These are phyloP conservation scores for Clarireedia monteithiana DNA, from an alignment of 2,329 filamentous ascomycete genomes.

Conservation along the genomic window DNA sequence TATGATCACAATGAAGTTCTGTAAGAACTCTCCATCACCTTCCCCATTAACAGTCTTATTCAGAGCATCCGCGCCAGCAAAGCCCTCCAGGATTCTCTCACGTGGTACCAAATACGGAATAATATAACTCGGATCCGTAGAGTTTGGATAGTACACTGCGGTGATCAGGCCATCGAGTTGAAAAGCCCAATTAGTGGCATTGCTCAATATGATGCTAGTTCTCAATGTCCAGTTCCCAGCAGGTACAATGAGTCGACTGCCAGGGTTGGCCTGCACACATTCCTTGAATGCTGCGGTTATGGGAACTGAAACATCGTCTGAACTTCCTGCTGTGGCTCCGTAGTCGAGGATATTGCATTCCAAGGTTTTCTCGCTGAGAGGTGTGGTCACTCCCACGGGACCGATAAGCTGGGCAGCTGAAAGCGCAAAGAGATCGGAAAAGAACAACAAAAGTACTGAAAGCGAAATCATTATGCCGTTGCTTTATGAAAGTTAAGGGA, in stretches of 20 bases:
- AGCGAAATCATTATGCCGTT: slow-evolving; percentile 3
- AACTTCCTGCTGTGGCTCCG: slow-evolving; percentile 26
- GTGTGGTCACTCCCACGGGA: slow-evolving; percentile 25
- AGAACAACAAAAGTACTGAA: neutral
- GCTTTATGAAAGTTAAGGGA: neutral
- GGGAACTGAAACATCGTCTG: slow-evolving; percentile 28
- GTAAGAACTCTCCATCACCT: slow-evolving; percentile 13
- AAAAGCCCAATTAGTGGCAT: slow-evolving; percentile 40
- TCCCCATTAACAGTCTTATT: slow-evolving; percentile 10
- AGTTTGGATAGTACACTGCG: slow-evolving; percentile 29
- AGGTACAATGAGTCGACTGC: slow-evolving; percentile 6
- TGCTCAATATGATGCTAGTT: slow-evolving; percentile 41
- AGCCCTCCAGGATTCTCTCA: slow-evolving; percentile 23
- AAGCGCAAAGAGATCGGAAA: neutral
- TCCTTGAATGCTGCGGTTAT: slow-evolving; percentile 24
- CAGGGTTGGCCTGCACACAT: slow-evolving; percentile 20
- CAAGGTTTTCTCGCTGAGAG: slow-evolving; percentile 22
- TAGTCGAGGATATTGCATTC: slow-evolving; percentile 31
- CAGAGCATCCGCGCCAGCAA: slow-evolving; percentile 28
- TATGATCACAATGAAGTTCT: slow-evolving; percentile 45
- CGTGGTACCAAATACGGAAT: slow-evolving; percentile 1
- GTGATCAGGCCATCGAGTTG: slow-evolving; percentile 46
- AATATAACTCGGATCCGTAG: neutral
- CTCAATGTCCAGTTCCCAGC: slow-evolving; percentile 36
- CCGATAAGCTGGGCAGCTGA: slow-evolving; percentile 3